Base-by-base conservation (phyloP, 108 stramenopile species). In the Schizochytrium sp. region DNA sequence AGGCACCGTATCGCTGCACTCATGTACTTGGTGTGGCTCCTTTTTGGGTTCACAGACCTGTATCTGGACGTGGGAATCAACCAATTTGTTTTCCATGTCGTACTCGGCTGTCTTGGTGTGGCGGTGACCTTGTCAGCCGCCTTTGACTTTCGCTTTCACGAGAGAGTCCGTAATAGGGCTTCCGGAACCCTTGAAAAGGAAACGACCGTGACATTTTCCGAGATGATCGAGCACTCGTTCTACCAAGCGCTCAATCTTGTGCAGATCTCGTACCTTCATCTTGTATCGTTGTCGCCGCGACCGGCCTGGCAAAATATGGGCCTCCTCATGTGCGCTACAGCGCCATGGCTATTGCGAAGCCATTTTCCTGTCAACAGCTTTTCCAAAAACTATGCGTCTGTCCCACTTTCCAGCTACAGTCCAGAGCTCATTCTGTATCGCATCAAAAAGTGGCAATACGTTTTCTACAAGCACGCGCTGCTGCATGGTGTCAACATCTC, bases 171-270 rank as follows among this genome's bases (percentile, higher is more conserved):
- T 41, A 96, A 90, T 0, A 93, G 92, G 5, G 95, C 95, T 71
- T 95, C 95, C 14, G 96, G 96, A 16, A 95, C 95, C 29, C 89
- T 97, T 45, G 93, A 95, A 19, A 72, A 91, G 34, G 55, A 60
- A 43, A 95, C 96, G 19, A 94, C 95, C 48, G 95, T 97, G n/a
- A 97, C 95, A 58, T 94, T 95, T 53, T 71, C 90, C 14, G 96
- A 97, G 92, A 97, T 97, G 96, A 89, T 97, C 5, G 96, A 97
- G 83, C 96, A 97, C 91, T 90, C 92, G 21, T 96, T 96, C 89
- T 97, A 97, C 88, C 96, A 97, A 90, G 89, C 28, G 5, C 89
- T 97, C 87, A 97, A 97, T 90, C 87, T 97, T 0, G 51, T 63
- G 23, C 96, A 97, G 89, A 92, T 94, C 2, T 1, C 95, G 5